phyloP scores from a whole-genome alignment of 2,329 filamentous ascomycete species.

The Sporothrix schenckii region DNA sequence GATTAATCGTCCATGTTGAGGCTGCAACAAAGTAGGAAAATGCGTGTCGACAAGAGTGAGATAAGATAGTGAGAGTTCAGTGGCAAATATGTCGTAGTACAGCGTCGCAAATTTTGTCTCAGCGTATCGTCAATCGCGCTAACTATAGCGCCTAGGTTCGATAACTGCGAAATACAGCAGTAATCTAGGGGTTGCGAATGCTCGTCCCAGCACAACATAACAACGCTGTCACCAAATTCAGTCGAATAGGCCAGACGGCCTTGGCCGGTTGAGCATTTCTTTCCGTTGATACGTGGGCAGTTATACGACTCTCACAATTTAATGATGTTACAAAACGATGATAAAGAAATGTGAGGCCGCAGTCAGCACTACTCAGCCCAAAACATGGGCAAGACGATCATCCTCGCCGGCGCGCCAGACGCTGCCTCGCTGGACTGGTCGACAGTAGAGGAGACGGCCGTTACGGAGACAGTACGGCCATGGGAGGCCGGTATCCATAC shows the following conservation, averaged over 20 bases:
- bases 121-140: background rate
- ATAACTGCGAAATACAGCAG: too few relatives aligned
- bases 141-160: background rate
- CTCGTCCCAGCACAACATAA: too few relatives aligned
- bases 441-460: background rate
- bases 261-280: too few relatives aligned
- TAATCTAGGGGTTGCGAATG: too few relatives aligned
- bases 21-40: background rate
- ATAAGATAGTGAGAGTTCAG: slow-evolving; percentile 3
- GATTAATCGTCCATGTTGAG: background rate
- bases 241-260: too few relatives aligned
- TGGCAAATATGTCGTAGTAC: slow-evolving; percentile 3
- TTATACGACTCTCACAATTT: background rate
- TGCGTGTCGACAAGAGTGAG: background rate
- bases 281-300: too few relatives aligned
- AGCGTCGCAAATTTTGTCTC: background rate
- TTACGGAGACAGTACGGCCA: slow-evolving; percentile 42
- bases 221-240: too few relatives aligned
- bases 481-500: slow-evolving; percentile 54
- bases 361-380: background rate
- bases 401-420: slow-evolving; percentile 61
- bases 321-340: background rate
- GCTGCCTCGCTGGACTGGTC: slow-evolving; percentile 57
- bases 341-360: background rate
- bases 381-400: slow-evolving; percentile 39